Base-by-base conservation (phyloP, 2,329 filamentous ascomycete species). In the Aspergillus tamarii region DNA sequence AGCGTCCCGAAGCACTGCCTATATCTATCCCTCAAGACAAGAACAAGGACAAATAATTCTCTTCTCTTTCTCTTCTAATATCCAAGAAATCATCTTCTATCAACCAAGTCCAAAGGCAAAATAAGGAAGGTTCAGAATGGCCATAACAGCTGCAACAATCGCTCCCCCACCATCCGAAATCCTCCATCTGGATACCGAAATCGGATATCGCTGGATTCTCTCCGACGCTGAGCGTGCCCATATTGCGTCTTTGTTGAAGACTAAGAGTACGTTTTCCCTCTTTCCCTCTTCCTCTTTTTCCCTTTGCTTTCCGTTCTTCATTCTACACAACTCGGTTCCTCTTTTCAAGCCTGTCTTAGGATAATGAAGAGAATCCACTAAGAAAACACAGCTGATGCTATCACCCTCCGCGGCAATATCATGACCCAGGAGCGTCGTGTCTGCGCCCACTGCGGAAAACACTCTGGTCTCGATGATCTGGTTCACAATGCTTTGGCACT, bases 391-490 rank as follows among this genome's bases (percentile, higher is more conserved):
- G 11, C 26, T 19, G 28, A 19, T 9, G 14, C 50, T 19, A 53
- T 53, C 26, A 53, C 50, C 30, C 16, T 53, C 50, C 28, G 19
- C 16, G 30, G 30, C 16, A 53, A 53, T 5, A 32, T 53, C 26
- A 53, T 53, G 50, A 10, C 12, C 28, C 50, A 53, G 16, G 50
- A 32, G 28, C 50, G 50, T 34, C 28, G 30, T 4, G 50, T 21
- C n/a, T 62, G 57, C 28, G 4, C 9, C 1, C 23, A 50, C 32
- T 63, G 57, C 26, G 57, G 61, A n/a, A 63, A 60, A 23, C 26
- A 45, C 61, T 57, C 45, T 12, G 57, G 52, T 9, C 57, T 63
- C 6, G 57, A 63, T 32, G 57, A 63, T 26, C 32, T 63, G 10
- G 52, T 63, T 9, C 52, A 60, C 10, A 60, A 60, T 19, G 57